These are phyloP conservation scores for Fusarium sp. DNA, from an alignment of 2,329 filamentous ascomycete genomes.

Conservation along the genomic window DNA sequence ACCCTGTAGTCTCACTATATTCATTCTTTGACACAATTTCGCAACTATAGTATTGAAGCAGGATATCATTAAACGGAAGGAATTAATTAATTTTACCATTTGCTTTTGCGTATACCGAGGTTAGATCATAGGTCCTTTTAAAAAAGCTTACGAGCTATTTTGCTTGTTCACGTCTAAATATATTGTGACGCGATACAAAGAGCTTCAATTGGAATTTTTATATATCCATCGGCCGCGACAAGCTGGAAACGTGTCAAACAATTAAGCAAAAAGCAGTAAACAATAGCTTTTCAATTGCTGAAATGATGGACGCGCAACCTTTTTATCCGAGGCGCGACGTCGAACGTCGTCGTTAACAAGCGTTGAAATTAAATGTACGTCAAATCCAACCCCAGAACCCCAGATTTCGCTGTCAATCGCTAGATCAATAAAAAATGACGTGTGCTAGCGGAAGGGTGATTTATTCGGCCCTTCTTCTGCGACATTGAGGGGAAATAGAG, in stretches of 20 bases:
- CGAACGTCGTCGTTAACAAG: neutral
- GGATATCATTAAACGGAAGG: no score
- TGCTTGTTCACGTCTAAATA: no score
- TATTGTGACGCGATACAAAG: no score
- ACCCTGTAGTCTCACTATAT: neutral
- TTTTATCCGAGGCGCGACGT: no score
- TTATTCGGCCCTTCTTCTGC: slow-evolving; percentile 27
- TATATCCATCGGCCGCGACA: neutral
- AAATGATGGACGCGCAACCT: no score
- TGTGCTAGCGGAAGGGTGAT: neutral
- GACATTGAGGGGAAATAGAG: slow-evolving; percentile 25
- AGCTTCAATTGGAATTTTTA: no score
- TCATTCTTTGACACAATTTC: no score
- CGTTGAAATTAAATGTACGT: neutral
- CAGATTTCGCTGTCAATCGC: neutral
- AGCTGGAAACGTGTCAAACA: neutral
- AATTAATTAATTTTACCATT: no score
- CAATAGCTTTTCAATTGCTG: fast-evolving
- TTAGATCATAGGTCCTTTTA: no score
- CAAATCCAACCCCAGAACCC: neutral
- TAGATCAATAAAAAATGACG: neutral
- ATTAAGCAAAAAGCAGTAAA: neutral
- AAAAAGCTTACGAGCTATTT: fast-evolving
- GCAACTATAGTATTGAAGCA: no score
- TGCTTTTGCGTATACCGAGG: no score